phyloP scores from a whole-genome alignment of 495 filamentous ascomycete genomes.

The Durotheca rogersii region DNA sequence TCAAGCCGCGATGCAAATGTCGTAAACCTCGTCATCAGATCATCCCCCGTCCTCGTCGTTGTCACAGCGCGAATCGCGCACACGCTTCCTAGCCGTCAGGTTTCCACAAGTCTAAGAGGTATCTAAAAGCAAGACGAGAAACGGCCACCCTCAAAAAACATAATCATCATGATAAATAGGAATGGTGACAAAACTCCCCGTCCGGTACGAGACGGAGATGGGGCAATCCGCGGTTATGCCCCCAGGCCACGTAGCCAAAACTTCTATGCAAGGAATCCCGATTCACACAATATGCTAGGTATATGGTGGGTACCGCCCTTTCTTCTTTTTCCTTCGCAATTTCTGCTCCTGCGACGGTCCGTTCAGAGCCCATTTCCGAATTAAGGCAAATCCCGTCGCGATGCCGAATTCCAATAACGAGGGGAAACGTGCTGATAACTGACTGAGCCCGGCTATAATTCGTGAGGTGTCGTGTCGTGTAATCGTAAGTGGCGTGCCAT shows the following conservation, averaged over 20 bases:
- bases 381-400: conserved; percentile 5
- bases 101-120: conserved; percentile 41
- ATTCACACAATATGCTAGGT: conserved; percentile 17
- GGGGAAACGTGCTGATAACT: conserved; percentile 2
- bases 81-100: conserved; percentile 8
- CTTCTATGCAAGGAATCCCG: conserved; percentile 31
- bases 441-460: conserved; percentile 5
- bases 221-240: conserved; percentile 13
- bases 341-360: conserved; percentile 1
- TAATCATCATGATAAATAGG: too few relatives aligned
- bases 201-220: conserved; percentile 4
- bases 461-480: conserved; percentile 21
- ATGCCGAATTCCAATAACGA: conserved; percentile 4
- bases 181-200: too few relatives aligned
- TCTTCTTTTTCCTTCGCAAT: conserved; percentile 1
- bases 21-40: conserved; percentile 18
- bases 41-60: conserved; percentile 29
- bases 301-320: conserved; percentile 5
- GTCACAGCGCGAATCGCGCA: conserved; percentile 16
- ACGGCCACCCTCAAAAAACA: conserved; percentile 11
- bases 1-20: too few relatives aligned
- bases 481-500: conserved; percentile 18
- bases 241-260: conserved; percentile 32
- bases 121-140: conserved; percentile 36
- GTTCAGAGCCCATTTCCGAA: conserved; percentile 2